Evolutionary conservation across 2,329 filamentous ascomycete genomes (phyloP), one percentile per base, ranked within the genome.

Genomic region (Thelonectria rubi): DNA sequence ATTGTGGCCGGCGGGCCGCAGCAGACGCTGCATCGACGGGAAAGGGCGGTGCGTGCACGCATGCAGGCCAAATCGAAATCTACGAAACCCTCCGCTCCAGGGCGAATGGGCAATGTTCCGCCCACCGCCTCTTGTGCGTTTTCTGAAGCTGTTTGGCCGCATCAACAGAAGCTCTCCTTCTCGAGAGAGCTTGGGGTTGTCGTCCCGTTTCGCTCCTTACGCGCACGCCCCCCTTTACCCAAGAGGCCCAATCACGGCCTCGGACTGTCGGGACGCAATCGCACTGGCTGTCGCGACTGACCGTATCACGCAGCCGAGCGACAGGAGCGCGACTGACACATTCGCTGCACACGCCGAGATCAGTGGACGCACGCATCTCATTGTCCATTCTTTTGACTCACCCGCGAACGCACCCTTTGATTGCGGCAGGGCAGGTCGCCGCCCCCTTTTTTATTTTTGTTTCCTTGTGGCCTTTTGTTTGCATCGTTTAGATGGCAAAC

Each of bases 241-340:
- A 20, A n/a, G n/a, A n/a, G 30, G 15, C 15, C 52, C 58, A 60
- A 60, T 52, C 58, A 60, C 4, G 46, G 40, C 47, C 32, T 30
- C 58, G 58, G 58, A 40, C 30, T 39, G 52, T 60, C 52, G 58
- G 58, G 52, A 60, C 46, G 47, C 58, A 51, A 55, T 42, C 20
- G 47, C 21, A 56, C 58, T 60, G 58, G 58, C 52, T 60, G 52
- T 32, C 58, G 24, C 50, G 42, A 20, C n/a, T 21, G 18, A 42
- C 21, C 46, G 45, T 15, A 51, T 15, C 40, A 55, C 26, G 20
- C 42, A 26, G 26, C 42, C 46, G 24, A 40, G 37, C 48, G 51
- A 34, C 45, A 24, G 47, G 42, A 24, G 24, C 24, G 24, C 24
- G 24, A 24, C 24, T 24, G 24, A 24, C 24, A n/a, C n/a, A n/a